Conservation (phyloP, 345 rosid genomes). For the Rhizophora apiculata region DNA sequence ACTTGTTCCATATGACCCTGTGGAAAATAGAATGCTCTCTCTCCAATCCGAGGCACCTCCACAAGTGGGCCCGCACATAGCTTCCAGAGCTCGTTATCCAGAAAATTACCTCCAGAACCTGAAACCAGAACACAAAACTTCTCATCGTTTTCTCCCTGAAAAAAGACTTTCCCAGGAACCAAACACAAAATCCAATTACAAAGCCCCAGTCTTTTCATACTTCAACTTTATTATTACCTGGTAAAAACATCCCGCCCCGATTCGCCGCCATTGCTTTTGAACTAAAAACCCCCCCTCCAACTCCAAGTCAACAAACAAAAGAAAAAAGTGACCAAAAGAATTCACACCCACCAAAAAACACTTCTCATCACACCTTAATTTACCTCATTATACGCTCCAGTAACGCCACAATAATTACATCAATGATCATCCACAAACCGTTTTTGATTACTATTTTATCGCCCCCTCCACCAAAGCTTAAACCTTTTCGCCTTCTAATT, state of each 20-base stretch:
- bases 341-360: background rate
- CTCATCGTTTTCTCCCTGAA: conserved; percentile 15
- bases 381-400: conserved; percentile 11
- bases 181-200: conserved; percentile 4
- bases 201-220: conserved; percentile 7
- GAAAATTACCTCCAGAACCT: conserved; percentile 46
- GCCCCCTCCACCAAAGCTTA: background rate
- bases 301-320: background rate
- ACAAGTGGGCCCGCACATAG: conserved; percentile 85
- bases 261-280: conserved; percentile 41
- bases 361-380: conserved; percentile 1
- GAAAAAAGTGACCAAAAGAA: conserved; percentile 1
- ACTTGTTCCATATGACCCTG: conserved; percentile 99
- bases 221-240: conserved; percentile 30
- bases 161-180: conserved; percentile 7
- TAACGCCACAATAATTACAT: conserved; percentile 17
- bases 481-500: conserved; percentile 16
- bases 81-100: conserved; percentile 80
- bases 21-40: conserved; percentile 80
- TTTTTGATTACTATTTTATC: background rate
- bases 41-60: conserved; percentile 61
- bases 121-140: conserved; percentile 15
- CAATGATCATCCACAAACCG: conserved; percentile 7
- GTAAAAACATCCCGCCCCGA: conserved; percentile 44
- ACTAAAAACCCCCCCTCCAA: conserved; percentile 7